Conservation (phyloP, 768 basidiomycete genomes). For the Mycena pura region DNA sequence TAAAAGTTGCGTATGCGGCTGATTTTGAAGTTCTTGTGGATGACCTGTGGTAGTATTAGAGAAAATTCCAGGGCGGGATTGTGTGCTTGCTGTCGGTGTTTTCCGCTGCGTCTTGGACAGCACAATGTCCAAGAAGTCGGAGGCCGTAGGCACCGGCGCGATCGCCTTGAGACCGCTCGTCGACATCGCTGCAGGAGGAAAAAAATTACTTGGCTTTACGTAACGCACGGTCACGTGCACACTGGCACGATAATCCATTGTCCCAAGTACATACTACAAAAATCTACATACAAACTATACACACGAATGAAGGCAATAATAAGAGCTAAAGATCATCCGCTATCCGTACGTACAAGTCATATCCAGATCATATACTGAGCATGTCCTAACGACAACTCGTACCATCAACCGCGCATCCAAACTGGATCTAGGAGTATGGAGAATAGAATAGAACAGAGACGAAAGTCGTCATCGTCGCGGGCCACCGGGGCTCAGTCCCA, state of each 20-base stretch:
- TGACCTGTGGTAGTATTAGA: constrained; percentile 62
- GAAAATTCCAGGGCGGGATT: background rate
- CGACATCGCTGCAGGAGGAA: no score
- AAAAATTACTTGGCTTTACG: no score
- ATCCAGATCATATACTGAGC: constrained; percentile 4
- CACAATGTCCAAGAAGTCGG: constrained; percentile 94
- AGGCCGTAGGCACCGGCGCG: constrained; percentile 96
- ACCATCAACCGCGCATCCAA: background rate
- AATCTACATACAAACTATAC: background rate
- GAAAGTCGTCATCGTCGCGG: background rate
- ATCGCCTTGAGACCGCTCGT: constrained; percentile 95
- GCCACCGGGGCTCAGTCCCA: constrained; percentile 59
- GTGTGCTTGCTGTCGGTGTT: constrained; percentile 82
- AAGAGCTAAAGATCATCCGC: constrained; percentile 5
- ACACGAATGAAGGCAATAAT: constrained; percentile 23
- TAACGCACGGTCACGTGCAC: no score
- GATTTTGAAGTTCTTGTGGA: constrained; percentile 99
- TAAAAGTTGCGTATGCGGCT: constrained; percentile 97
- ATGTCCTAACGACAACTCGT: constrained; percentile 12
- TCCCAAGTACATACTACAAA: constrained; percentile 10
- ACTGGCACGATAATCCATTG: constrained; percentile 16
- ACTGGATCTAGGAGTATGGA: background rate
- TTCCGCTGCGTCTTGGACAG: constrained; percentile 95
- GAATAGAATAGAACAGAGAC: background rate
- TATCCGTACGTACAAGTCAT: no score